phyloP scores from a whole-genome alignment of 345 rosid genomes.

The Limnanthes douglasii region DNA sequence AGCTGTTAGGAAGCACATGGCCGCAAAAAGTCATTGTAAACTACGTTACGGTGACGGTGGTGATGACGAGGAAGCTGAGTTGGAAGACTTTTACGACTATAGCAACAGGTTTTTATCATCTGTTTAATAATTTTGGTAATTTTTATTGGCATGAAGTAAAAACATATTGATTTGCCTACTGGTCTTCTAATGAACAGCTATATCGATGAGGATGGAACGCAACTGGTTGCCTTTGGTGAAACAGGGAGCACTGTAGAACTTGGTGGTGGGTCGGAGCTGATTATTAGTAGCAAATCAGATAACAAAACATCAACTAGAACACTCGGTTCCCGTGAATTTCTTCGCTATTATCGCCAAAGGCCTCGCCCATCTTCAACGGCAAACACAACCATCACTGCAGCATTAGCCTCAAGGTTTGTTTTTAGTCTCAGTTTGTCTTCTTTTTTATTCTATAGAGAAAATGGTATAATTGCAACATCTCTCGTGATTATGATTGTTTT shows the following conservation, averaged over 20 bases:
- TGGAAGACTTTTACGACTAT: constrained; percentile 93
- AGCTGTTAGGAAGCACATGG: constrained; percentile 97
- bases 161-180: too few species aligned
- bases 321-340: constrained; percentile 75
- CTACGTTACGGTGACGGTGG: constrained; percentile 84
- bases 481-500: too few species aligned
- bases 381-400: constrained; percentile 38
- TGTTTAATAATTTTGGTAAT: too few species aligned
- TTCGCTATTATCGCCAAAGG: constrained; percentile 85
- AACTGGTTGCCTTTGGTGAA: constrained; percentile 52
- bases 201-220: constrained; percentile 63
- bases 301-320: constrained; percentile 32
- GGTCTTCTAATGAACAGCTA: constrained; percentile 32
- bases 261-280: constrained; percentile 77
- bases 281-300: constrained; percentile 46
- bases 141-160: too few species aligned
- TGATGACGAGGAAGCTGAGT: constrained; percentile 89
- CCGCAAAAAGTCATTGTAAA: constrained; percentile 85
- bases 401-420: constrained; percentile 63
- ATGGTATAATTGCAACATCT: too few species aligned
- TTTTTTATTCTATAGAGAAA: constrained; percentile 1
- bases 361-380: constrained; percentile 61
- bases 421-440: constrained; percentile 2
- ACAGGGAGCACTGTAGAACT: constrained; percentile 37
- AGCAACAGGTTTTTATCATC: constrained; percentile 90